Evolutionary conservation across 345 rosid species (phyloP).

Genomic region (Hibiscus trionum): DNA sequence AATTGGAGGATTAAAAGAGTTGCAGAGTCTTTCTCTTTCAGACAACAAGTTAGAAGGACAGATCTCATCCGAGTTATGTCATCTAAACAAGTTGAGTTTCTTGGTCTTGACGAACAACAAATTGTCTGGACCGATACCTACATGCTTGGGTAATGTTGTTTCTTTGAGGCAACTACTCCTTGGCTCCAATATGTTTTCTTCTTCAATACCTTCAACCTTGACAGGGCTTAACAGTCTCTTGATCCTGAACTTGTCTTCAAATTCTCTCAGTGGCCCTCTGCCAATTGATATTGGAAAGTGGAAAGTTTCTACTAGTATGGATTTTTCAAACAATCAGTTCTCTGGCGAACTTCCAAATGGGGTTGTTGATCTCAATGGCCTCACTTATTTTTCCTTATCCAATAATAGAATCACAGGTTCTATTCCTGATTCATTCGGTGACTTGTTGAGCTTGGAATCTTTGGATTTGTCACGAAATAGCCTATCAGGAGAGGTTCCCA

Average conservation of each 20-base stretch:
- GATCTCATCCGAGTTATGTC: background rate
- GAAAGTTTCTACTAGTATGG: background rate
- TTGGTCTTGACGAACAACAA: background rate
- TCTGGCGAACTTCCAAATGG: background rate
- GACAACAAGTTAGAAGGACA: background rate
- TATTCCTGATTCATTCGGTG: background rate
- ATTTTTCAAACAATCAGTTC: background rate
- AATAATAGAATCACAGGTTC: background rate
- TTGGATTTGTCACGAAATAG: background rate
- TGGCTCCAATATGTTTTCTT: background rate
- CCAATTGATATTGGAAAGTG: background rate
- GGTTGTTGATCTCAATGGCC: background rate
- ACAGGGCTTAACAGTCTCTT: background rate
- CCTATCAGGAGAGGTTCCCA: background rate
- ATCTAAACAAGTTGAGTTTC: background rate
- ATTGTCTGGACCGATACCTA: background rate
- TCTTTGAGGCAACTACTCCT: background rate
- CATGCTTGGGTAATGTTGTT: background rate
- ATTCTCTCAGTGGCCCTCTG: background rate
- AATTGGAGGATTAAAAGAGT: background rate
- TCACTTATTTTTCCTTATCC: background rate
- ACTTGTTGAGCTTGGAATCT: background rate
- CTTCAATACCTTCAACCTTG: background rate
- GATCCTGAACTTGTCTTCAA: background rate
- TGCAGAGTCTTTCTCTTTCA: background rate